Evolutionary conservation across 352 stramenopile genomes (phyloP).

Genomic region (Pythium brassicae): DNA sequence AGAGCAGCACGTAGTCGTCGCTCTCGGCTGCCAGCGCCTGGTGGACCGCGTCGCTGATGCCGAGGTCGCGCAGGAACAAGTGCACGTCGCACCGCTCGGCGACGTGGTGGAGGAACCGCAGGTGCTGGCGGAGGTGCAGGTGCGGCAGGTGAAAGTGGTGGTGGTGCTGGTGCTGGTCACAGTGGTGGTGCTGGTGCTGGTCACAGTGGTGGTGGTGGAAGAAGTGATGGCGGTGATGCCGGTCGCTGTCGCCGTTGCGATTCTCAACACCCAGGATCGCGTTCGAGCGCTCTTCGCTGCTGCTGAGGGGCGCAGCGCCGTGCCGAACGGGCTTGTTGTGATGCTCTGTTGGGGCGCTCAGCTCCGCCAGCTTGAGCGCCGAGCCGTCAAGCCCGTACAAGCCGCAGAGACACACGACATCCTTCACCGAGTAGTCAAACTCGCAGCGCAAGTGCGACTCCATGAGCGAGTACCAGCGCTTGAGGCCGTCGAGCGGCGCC

Average conservation of each 20-base stretch:
- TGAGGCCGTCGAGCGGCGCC: conserved; percentile 63
- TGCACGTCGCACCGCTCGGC: conserved; percentile 20
- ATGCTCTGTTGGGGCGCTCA: conserved; percentile 12
- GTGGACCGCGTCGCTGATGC: conserved; percentile 49
- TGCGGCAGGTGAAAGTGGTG: conserved; percentile 5
- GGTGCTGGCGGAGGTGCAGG: conserved; percentile 7
- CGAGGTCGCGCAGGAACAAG: conserved; percentile 38
- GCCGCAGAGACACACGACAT: conserved; percentile 64
- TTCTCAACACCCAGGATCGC: background rate
- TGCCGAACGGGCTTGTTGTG: background rate
- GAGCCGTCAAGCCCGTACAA: conserved; percentile 64
- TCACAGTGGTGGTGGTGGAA: background rate
- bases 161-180: background rate
- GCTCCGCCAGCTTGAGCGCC: conserved; percentile 28
- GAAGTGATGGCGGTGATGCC: background rate
- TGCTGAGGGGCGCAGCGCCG: background rate
- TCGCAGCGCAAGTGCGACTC: conserved; percentile 77
- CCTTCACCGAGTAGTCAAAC: conserved; percentile 76
- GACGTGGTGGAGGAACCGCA: conserved; percentile 2
- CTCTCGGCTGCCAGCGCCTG: conserved; percentile 34
- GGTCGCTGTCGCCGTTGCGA: background rate
- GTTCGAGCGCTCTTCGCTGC: background rate
- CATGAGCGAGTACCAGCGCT: conserved; percentile 77
- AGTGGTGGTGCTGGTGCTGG: conserved; percentile 3
- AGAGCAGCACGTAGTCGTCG: conserved; percentile 71